phyloP scores from a whole-genome alignment of 352 stramenopile genomes.

The Globisporangium irregulare region DNA sequence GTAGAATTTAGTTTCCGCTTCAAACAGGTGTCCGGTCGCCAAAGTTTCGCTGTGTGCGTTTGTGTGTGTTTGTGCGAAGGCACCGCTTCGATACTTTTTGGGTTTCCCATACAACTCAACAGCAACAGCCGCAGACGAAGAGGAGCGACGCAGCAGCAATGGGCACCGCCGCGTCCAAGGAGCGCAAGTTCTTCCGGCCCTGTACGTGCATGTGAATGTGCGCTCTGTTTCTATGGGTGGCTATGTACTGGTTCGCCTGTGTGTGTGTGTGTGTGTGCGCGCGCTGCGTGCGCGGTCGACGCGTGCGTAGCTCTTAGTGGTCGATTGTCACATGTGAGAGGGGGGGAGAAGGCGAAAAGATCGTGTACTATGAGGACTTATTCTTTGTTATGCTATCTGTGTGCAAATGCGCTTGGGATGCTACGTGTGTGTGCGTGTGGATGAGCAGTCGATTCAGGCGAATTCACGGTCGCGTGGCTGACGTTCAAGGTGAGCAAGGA shows the following conservation, averaged over 20 bases:
- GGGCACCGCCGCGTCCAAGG: constrained; percentile 41
- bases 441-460: constrained; percentile 55
- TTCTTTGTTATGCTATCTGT: not conserved
- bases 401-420: not conserved
- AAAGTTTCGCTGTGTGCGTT: constrained; percentile 3
- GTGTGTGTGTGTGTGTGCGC: not conserved
- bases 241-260: not conserved
- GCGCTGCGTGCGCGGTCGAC: not conserved
- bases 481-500: constrained; percentile 70
- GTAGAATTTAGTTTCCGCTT: not conserved
- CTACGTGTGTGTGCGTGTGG: not conserved
- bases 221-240: constrained; percentile 3
- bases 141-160: constrained; percentile 21
- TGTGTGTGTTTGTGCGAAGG: not conserved
- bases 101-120: constrained; percentile 3
- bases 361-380: not conserved
- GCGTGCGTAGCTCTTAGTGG: constrained; percentile 1
- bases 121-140: not conserved
- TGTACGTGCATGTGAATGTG: constrained; percentile 30
- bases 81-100: constrained; percentile 13
- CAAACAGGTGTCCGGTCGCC: constrained; percentile 8
- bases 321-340: not conserved
- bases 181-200: constrained; percentile 47
- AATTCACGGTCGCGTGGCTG: constrained; percentile 85
- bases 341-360: not conserved